Conservation (phyloP, 108 stramenopile genomes). For the Aureococcus anophagefferens region DNA sequence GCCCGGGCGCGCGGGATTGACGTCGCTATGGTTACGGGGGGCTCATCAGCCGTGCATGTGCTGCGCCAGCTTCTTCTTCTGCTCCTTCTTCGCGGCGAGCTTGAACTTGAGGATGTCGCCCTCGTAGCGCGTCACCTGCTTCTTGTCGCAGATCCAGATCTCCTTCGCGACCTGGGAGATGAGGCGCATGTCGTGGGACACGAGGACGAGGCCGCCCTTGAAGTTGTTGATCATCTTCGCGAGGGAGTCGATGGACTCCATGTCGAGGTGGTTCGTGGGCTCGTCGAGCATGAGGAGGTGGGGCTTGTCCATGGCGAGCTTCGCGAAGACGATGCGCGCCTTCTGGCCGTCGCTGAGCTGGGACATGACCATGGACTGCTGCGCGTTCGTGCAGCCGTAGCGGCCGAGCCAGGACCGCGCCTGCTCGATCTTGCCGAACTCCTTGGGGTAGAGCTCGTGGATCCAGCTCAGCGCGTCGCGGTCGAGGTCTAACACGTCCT, state of each 20-base stretch:
- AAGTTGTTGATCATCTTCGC: conserved; percentile 89
- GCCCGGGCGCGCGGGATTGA: no score
- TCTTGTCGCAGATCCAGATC: conserved; percentile 91
- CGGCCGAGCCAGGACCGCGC: conserved; percentile 74
- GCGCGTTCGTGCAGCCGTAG: conserved; percentile 84
- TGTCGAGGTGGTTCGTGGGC: conserved; percentile 78
- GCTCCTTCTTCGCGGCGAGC: conserved; percentile 66
- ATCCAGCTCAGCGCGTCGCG: conserved; percentile 83
- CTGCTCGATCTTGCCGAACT: conserved; percentile 45
- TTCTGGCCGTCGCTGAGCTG: conserved; percentile 92
- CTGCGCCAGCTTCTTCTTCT: conserved; percentile 70
- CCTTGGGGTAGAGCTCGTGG: conserved; percentile 16
- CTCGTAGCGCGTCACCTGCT: conserved; percentile 65
- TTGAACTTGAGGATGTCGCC: conserved; percentile 94
- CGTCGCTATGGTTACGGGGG: no score
- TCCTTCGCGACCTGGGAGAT: conserved; percentile 93
- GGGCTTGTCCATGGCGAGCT: conserved; percentile 85
- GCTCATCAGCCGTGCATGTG: conserved; percentile 82
- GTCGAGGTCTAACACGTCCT: conserved; percentile 86
- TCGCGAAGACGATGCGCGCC: conserved; percentile 92
- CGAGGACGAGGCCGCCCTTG: conserved; percentile 94
- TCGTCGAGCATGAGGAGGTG: conserved; percentile 96
- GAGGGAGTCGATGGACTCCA: conserved; percentile 95
- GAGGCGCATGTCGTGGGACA: conserved; percentile 96
- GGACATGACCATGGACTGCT: conserved; percentile 68